Base-by-base conservation (phyloP, 306 rosid species). In the Pyrus pyrifolia region DNA sequence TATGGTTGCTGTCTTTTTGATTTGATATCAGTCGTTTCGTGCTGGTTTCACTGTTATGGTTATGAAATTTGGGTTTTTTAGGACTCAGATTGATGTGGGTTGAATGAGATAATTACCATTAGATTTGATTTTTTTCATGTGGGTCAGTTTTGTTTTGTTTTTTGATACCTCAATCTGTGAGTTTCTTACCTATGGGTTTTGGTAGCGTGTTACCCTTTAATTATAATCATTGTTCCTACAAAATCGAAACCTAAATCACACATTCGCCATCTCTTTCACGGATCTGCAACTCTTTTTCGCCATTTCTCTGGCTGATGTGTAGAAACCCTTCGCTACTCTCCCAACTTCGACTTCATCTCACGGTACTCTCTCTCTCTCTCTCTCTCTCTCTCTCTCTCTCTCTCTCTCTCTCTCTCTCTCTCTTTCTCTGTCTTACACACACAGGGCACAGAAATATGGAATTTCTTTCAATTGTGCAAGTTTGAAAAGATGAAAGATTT, bases 1-100 rank as follows among this genome's bases (percentile, higher is more conserved):
- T 55, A 25, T n/a, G 25, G 12, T 4, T 46, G 17, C 6, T 4
- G 18, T 46, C 18, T 9, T 35, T 29, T 57, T 25, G 33, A 19
- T 78, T 44, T 33, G 77, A 3, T 61, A 14, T 5, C 23, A 14
- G 30, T 65, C 42, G 8, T 29, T 52, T 72, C 19, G 62, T 13
- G 63, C 68, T 13, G 18, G 52, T 42, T 71, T 71, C 10, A 59
- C 70, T 52, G 63, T 15, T 52, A 9, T 22, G 38, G 38, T 25
- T 64, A 2, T 22, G 77, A 42, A 64, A 53, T 71, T 71, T 55
- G 76, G 79, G 57, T 27, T 82, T 78, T 31, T 1, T 62, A 27
- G 51, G 72, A 35, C 60, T 12, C 9, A 1, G 63, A 60, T 72
- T 70, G 72, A 23, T 69, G 60, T n/a, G 33, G 33, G 38, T 21